A percentile compares a stretch with the other conserved stretches of the same genome.
phyloP scores from a whole-genome alignment of 352 stramenopile genomes.

The Globisporangium lucens region DNA sequence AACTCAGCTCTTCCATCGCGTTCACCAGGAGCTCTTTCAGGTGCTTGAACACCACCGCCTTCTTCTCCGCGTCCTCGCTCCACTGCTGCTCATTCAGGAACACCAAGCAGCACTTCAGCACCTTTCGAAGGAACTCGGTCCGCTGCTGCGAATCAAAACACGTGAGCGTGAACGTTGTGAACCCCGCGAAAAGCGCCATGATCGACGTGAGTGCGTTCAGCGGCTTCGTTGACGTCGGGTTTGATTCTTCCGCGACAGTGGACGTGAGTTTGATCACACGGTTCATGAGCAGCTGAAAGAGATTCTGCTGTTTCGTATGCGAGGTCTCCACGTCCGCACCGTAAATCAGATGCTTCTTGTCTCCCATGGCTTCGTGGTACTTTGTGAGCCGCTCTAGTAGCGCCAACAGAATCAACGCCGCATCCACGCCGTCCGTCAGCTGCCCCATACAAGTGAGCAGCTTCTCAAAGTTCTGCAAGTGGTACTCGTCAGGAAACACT shows the following conservation, averaged over 20 bases:
- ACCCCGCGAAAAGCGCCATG: slow-evolving; percentile 46
- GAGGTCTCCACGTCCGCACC: slow-evolving; percentile 13
- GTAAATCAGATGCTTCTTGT: slow-evolving; percentile 23
- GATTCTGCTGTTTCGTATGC: slow-evolving; percentile 14
- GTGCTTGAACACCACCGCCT: slow-evolving; percentile 3
- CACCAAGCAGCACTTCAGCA: slow-evolving; percentile 28
- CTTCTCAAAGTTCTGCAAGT: slow-evolving; percentile 93
- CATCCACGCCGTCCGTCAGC: slow-evolving; percentile 91
- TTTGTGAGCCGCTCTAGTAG: slow-evolving; percentile 94
- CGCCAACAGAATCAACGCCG: slow-evolving; percentile 87
- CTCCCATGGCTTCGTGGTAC: slow-evolving; percentile 59
- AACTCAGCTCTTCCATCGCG: slow-evolving; percentile 23
- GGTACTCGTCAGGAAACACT: slow-evolving; percentile 97
- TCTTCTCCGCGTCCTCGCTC: slow-evolving; percentile 8
- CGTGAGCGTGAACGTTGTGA: slow-evolving; percentile 44
- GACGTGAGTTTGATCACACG: slow-evolving; percentile 12
- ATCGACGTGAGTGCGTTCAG: slow-evolving; percentile 20
- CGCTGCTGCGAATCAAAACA: slow-evolving; percentile 24
- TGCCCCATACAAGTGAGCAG: slow-evolving; percentile 86
- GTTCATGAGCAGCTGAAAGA: slow-evolving; percentile 21
- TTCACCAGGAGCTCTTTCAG: slow-evolving; percentile 20
- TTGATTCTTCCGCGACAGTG: neutral
- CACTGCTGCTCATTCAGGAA: slow-evolving; percentile 25
- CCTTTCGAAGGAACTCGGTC: slow-evolving; percentile 25
- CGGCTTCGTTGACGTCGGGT: slow-evolving; percentile 5